phyloP scores from a whole-genome alignment of 306 rosid species.

The Lathyrus tuberosus region DNA sequence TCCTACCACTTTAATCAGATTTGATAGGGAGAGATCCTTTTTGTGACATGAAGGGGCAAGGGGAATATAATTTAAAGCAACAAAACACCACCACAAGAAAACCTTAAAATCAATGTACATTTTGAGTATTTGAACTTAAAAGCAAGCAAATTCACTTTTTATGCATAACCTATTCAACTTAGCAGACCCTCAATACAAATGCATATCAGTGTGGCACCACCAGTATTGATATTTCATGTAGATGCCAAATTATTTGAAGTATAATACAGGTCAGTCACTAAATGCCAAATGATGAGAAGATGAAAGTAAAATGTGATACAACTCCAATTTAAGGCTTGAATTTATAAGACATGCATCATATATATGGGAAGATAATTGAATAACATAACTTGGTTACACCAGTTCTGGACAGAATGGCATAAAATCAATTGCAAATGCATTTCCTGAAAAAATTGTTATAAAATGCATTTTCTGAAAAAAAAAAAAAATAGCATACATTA shows the following conservation, averaged over 20 bases:
- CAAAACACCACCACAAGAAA: conserved; percentile 9
- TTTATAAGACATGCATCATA: conserved; percentile 1
- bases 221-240: background rate
- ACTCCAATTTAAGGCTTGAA: conserved; percentile 2
- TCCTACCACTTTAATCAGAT: background rate
- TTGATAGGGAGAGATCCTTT: background rate
- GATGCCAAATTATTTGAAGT: background rate
- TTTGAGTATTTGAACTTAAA: background rate
- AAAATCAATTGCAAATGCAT: background rate
- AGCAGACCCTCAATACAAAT: background rate
- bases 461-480: conserved; percentile 2
- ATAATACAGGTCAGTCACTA: background rate
- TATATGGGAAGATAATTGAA: background rate
- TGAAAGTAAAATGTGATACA: background rate
- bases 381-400: background rate
- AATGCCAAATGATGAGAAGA: conserved; percentile 8
- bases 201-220: conserved; percentile 2
- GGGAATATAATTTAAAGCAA: background rate
- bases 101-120: background rate
- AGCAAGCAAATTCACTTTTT: background rate
- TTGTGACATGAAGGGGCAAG: background rate
- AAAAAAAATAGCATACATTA: background rate
- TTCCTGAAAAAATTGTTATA: background rate
- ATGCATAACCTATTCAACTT: conserved; percentile 1
- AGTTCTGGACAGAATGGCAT: background rate